phyloP scores from a whole-genome alignment of 2,329 filamentous ascomycete genomes.

The Monosporascus sp. region DNA sequence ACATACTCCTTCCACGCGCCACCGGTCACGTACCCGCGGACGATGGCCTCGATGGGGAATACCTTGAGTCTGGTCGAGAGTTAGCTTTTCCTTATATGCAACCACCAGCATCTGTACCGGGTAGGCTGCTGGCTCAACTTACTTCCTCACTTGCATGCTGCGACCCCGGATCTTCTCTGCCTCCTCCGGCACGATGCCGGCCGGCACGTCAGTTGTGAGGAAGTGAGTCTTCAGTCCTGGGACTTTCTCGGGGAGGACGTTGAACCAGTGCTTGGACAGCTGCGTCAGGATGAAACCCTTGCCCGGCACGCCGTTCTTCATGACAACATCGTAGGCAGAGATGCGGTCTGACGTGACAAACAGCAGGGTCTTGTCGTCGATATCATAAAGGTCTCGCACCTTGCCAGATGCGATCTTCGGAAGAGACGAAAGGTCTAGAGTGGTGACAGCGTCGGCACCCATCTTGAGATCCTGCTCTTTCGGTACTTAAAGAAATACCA shows the following conservation, averaged over 20 bases:
- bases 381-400: conserved; percentile 74
- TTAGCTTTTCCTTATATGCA: not conserved
- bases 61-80: conserved; percentile 48
- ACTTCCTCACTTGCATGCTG: conserved; percentile 69
- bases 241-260: conserved; percentile 37
- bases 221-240: conserved; percentile 49
- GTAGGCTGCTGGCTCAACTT: too few relatives aligned
- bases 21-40: conserved; percentile 87
- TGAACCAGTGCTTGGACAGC: conserved; percentile 49
- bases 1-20: conserved; percentile 76
- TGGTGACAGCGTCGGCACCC: conserved; percentile 17
- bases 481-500: not conserved
- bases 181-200: conserved; percentile 33
- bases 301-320: conserved; percentile 54
- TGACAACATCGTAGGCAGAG: conserved; percentile 72
- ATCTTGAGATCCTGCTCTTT: conserved; percentile 7
- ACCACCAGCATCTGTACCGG: too few relatives aligned
- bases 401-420: conserved; percentile 44
- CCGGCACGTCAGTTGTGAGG: conserved; percentile 36
- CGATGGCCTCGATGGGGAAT: conserved; percentile 73
- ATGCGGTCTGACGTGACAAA: conserved; percentile 88
- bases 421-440: conserved; percentile 25
- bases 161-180: conserved; percentile 53
- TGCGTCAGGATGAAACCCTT: conserved; percentile 49
- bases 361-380: conserved; percentile 66